Conservation (phyloP, 2,329 filamentous ascomycete genomes). For the Fusarium denticulatum region DNA sequence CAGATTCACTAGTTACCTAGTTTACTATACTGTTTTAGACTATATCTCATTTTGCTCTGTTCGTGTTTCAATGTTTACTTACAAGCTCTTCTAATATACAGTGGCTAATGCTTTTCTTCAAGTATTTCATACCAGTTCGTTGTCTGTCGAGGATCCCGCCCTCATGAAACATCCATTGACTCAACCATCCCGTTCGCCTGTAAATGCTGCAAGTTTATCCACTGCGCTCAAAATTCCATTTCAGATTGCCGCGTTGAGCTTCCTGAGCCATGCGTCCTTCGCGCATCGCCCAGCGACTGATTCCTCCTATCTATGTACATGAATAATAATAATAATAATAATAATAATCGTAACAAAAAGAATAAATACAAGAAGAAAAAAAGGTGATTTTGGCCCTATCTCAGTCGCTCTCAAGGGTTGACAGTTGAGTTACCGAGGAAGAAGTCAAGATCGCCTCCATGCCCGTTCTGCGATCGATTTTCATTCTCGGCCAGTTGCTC, state of each 20-base stretch:
- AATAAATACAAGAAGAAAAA: neutral
- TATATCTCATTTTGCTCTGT: neutral
- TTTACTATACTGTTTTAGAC: neutral
- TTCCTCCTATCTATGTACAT: neutral
- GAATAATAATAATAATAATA: neutral
- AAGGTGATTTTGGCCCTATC: neutral
- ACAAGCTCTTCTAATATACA: constrained; percentile 25
- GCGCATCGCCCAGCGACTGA: neutral
- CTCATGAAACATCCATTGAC: constrained; percentile 20
- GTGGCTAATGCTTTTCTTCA: constrained; percentile 13
- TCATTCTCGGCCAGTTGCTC: constrained; percentile 88
- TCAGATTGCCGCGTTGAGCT: neutral
- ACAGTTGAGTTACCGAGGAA: constrained; percentile 61
- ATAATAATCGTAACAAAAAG: neutral
- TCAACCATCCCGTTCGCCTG: constrained; percentile 20
- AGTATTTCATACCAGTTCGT: constrained; percentile 22
- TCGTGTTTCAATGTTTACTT: constrained; percentile 4
- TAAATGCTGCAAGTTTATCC: constrained; percentile 34
- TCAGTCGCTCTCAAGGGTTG: constrained; percentile 14
- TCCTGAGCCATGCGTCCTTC: neutral
- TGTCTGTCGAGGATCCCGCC: constrained; percentile 24
- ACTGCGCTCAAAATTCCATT: constrained; percentile 13
- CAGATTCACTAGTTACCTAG: neutral
- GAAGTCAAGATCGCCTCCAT: constrained; percentile 81
- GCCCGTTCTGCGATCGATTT: constrained; percentile 66